Conservation (phyloP, 331 rosid genomes). For the Quercus lobata region DNA sequence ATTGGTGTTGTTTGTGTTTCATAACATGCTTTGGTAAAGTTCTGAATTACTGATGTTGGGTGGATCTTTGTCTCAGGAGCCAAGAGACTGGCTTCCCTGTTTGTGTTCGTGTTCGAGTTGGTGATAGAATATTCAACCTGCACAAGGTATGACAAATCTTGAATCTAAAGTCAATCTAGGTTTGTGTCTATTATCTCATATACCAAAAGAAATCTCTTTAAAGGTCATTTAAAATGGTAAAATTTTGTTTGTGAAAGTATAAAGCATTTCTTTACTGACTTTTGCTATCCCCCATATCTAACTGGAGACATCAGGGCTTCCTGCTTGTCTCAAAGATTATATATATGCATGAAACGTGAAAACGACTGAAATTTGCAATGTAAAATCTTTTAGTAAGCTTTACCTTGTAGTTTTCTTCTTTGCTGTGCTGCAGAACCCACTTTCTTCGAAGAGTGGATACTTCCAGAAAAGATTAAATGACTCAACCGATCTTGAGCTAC, state of each 20-base stretch:
- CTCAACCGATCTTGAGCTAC: conserved; percentile 62
- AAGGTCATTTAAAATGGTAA: too few relatives aligned
- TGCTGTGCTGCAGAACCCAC: conserved; percentile 52
- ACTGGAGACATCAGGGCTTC: background rate
- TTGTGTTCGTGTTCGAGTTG: conserved; percentile 51
- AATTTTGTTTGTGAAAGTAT: background rate
- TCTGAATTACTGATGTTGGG: conserved; percentile 1
- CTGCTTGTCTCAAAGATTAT: background rate
- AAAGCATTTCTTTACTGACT: background rate
- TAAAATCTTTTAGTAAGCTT: background rate
- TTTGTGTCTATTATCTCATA: background rate
- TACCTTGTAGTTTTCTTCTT: background rate
- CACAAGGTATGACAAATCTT: conserved; percentile 50
- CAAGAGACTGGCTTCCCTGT: conserved; percentile 90
- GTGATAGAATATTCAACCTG: conserved; percentile 54
- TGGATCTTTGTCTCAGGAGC: conserved; percentile 53
- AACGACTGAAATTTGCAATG: background rate
- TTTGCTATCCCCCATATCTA: background rate
- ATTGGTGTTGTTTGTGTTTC: background rate
- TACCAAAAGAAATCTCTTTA: too few relatives aligned
- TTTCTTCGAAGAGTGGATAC: conserved; percentile 79
- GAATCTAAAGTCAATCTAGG: background rate
- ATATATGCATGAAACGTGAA: background rate
- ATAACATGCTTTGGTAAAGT: conserved; percentile 1
- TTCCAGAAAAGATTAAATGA: conserved; percentile 54